Base-by-base conservation (phyloP, 2,329 filamentous ascomycete species). In the Graphiopsis chlorocephala region DNA sequence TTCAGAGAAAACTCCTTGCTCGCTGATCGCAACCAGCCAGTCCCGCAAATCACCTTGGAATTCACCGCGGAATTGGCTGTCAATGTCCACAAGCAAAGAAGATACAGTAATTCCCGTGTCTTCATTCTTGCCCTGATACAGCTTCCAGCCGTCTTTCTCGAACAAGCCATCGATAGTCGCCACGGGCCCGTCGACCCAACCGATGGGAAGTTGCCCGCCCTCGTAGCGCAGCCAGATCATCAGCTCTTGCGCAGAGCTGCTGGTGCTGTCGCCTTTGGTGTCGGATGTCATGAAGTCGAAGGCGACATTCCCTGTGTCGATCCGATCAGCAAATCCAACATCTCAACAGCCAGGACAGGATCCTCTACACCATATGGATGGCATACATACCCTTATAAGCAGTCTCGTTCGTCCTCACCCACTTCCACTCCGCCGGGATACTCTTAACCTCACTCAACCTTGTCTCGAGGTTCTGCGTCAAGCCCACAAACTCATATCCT, bases 221-320 rank as follows among this genome's bases (percentile, higher is more conserved):
- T 78, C 78, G 62, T 78, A 81, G 28, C 77, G 74, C 2, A 81
- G 74, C 79, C 79, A 81, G 15, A 81, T 78, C 79, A 81, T 81
- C 26, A 80, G 72, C 65, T 81, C 79, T 64, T 80, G 78, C 0
- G 78, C 76, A 5, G 67, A 64, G 33, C 70, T 70, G 20, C 76
- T 78, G 4, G 79, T 81, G 1, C 75, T 78, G 71, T 81, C 79
- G 50, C 78, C 78, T 56, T 79, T 76, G 10, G 75, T 78, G 67
- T 79, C 74, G 20, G 76, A 78, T 6, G 78, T 80, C 76, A 81
- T 81, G 72, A 81, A 81, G 67, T 80, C 78, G 70, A 78, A 79
- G 65, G 74, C 76, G 56, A 80, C 74, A 66, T 81, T 81, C 63
- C 79, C 79, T 69, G 15, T 2, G 14, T 20, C 14, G 6, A 3